These are phyloP conservation scores for Cladosporium sp. DNA, from an alignment of 2,329 filamentous ascomycete species.

Conservation along the genomic window DNA sequence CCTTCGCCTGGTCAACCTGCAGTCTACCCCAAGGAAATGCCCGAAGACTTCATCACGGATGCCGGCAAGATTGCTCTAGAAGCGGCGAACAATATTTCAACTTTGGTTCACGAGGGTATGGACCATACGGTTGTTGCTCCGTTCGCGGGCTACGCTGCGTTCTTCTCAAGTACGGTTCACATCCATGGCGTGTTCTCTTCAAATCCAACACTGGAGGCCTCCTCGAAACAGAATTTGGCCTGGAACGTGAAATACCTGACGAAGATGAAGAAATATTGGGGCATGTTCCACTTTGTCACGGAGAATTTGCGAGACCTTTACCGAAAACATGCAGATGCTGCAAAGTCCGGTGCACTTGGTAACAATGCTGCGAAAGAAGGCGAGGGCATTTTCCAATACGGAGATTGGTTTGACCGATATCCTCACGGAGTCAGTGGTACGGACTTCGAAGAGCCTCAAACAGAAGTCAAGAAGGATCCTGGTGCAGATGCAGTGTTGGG, in stretches of 20 bases:
- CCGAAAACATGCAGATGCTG: slow-evolving; percentile 76
- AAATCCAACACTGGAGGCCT: slow-evolving; percentile 67
- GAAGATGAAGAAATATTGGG: slow-evolving; percentile 97
- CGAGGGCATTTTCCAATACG: slow-evolving; percentile 80
- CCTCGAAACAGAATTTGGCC: slow-evolving; percentile 77
- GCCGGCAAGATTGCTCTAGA: slow-evolving; percentile 69
- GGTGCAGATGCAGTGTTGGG: slow-evolving; percentile 85
- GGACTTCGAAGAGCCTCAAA: slow-evolving; percentile 71
- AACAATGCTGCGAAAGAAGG: slow-evolving; percentile 39
- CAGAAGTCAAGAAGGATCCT: slow-evolving; percentile 65
- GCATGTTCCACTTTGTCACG: slow-evolving; percentile 95
- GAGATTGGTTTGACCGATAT: slow-evolving; percentile 95
- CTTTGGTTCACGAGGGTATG: slow-evolving; percentile 74
- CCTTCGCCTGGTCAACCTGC: slow-evolving; percentile 61
- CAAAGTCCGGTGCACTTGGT: slow-evolving; percentile 55
- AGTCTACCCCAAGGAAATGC: slow-evolving; percentile 58
- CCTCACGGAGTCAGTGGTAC: slow-evolving; percentile 83
- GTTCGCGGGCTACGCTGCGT: slow-evolving; percentile 92
- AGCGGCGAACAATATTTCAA: slow-evolving; percentile 82
- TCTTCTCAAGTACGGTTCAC: slow-evolving; percentile 90
- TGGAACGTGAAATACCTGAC: slow-evolving; percentile 86
- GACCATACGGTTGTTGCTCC: slow-evolving; percentile 79
- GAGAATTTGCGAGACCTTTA: slow-evolving; percentile 90
- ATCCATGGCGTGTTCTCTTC: slow-evolving; percentile 88
- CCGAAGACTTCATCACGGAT: slow-evolving; percentile 71